Percentiles rank a stretch among this genome's conserved stretches.
phyloP scores from a whole-genome alignment of 768 basidiomycete genomes.

The Naganishia randhawae region DNA sequence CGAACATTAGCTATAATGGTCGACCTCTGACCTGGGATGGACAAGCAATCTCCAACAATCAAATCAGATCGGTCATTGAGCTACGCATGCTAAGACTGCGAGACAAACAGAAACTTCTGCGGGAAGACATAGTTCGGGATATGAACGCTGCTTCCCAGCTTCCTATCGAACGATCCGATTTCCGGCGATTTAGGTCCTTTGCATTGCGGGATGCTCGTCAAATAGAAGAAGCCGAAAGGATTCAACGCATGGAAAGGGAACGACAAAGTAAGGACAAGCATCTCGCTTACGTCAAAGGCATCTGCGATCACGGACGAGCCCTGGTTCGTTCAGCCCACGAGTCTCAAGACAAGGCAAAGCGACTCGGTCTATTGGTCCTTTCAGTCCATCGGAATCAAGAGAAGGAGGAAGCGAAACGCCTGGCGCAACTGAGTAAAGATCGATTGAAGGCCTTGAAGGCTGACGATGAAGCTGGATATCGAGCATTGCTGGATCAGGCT shows the following conservation, averaged over 20 bases:
- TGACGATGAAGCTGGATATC: constrained; percentile 99
- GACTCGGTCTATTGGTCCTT: constrained; percentile 72
- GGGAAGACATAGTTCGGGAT: constrained; percentile 78
- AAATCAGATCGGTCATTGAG: constrained; percentile 86
- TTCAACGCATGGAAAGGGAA: constrained; percentile 87
- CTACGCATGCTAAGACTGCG: constrained; percentile 82
- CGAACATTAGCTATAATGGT: constrained; percentile 44
- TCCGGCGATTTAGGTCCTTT: constrained; percentile 79
- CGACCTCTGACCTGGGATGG: constrained; percentile 50
- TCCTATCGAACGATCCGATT: constrained; percentile 85
- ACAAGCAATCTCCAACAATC: constrained; percentile 59
- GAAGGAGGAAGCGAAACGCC: constrained; percentile 95
- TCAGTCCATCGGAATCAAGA: constrained; percentile 84
- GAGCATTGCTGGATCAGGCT: constrained; percentile 97
- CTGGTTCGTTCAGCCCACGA: constrained; percentile 64
- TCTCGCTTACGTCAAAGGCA: constrained; percentile 82
- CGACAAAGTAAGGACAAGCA: constrained; percentile 93
- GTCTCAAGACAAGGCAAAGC: constrained; percentile 60
- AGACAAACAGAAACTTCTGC: constrained; percentile 83
- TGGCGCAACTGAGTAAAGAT: constrained; percentile 93
- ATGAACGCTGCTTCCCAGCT: constrained; percentile 82
- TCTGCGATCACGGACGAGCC: constrained; percentile 76
- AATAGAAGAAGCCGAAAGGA: constrained; percentile 83
- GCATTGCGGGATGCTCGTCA: constrained; percentile 80
- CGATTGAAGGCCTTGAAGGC: constrained; percentile 95